Base-by-base conservation (phyloP, 2,329 filamentous ascomycete species). In the Aspergillus eucalypticola region DNA sequence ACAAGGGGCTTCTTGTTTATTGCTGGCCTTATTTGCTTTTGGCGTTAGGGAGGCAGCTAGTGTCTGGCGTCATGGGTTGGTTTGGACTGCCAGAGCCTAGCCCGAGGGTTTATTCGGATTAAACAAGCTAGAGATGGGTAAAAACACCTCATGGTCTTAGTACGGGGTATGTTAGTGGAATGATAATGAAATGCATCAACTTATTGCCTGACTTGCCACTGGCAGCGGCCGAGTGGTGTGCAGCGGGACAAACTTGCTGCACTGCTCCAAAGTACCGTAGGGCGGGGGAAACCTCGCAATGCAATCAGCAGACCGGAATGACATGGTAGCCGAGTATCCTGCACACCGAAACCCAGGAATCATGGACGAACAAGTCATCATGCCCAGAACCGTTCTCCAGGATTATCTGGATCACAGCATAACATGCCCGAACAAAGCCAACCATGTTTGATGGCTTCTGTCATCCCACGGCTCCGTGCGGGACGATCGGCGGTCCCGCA, bases 401-500 rank as follows among this genome's bases (percentile, higher is more conserved):
- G 29, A 15, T n/a, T 23, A 38, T n/a, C n/a, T 23, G 5, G 35
- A 42, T 19, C n/a, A 55, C 42, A 35, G 32, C 52, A 54, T 42
- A 54, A 53, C 52, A 54, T 32, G 15, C n/a, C 4, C 3, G 13
- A 19, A n/a, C 21, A 11, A n/a, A 32, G 52, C 52, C 52, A 54
- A 55, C 23, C 53, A 55, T 46, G 8, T n/a, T 39, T 23, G 23
- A 21, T 32, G 25, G 23, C 39, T 21, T 13, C 41, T 29, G 25
- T 21, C 39, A 29, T n/a, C 44, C 44, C 46, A 50, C 46, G 25
- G 46, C 46, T 29, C 46, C 8, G 46, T 32, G 46, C 39, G 39
- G 53, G 39, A 11, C 23, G 53, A 55, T 55, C 53, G 41, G 53
- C 53, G 42, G 13, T 46, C 15, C 39, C 53, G 29, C 25, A 15